Percentiles rank a stretch among this genome's conserved stretches.
Conservation (phyloP, 371 early-diverging fungal species). For the Apophysomyces elegans region DNA sequence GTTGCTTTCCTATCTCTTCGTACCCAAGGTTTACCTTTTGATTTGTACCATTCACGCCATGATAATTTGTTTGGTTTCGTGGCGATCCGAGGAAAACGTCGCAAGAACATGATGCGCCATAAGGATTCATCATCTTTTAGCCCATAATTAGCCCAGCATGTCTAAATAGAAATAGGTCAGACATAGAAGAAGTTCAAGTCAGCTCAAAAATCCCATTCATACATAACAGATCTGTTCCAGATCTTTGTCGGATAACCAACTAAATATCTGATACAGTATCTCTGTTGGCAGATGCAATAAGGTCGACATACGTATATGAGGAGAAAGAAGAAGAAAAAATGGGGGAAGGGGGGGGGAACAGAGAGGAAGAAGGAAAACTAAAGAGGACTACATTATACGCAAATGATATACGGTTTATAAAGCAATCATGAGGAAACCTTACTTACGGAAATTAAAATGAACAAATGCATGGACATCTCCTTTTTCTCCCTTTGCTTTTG, state of each 20-base stretch:
- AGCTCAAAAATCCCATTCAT: no score
- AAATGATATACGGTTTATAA: background rate
- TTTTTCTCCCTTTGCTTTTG: background rate
- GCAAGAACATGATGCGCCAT: conserved; percentile 12
- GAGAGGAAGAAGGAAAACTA: background rate
- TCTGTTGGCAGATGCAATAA: conserved; percentile 18
- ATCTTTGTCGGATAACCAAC: conserved; percentile 13
- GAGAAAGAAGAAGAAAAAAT: no score
- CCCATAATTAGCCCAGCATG: background rate
- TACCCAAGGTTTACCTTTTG: conserved; percentile 16
- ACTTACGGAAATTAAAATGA: background rate
- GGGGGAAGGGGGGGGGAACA: no score
- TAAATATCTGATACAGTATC: conserved; percentile 7
- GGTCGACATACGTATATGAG: background rate
- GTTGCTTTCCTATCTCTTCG: background rate
- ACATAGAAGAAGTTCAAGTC: background rate
- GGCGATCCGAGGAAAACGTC: conserved; percentile 12
- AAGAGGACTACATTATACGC: background rate
- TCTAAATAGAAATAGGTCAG: background rate
- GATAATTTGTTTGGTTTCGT: background rate
- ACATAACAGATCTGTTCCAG: conserved; percentile 13
- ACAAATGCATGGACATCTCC: background rate
- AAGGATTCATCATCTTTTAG: conserved; percentile 12
- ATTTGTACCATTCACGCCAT: conserved; percentile 17
- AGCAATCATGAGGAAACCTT: background rate